These are phyloP conservation scores for Curvularia eragrostidis DNA, from an alignment of 2,329 filamentous ascomycete species.

Conservation along the genomic window DNA sequence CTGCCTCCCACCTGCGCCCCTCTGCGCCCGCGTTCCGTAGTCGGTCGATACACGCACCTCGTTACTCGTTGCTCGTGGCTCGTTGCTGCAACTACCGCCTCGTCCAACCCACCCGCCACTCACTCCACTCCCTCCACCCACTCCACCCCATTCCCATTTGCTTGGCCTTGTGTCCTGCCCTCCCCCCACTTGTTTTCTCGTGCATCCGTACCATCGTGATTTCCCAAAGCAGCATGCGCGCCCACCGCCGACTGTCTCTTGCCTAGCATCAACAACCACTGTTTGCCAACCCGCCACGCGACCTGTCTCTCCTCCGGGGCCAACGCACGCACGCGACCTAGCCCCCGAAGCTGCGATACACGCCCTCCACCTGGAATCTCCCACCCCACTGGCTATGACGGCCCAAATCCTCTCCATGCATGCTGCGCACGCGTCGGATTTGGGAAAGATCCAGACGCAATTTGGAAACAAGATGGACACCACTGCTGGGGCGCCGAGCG, in stretches of 20 bases:
- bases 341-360: constrained; percentile 16
- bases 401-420: constrained; percentile 51
- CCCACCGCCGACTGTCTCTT: constrained; percentile 26
- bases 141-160: background rate
- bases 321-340: constrained; percentile 30
- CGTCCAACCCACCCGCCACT: background rate
- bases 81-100: background rate
- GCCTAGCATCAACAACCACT: constrained; percentile 22
- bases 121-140: background rate
- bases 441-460: constrained; percentile 44
- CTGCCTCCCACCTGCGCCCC: constrained; percentile 9
- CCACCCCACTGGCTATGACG: constrained; percentile 41
- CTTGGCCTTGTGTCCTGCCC: constrained; percentile 10
- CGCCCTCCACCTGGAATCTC: constrained; percentile 8
- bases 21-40: constrained; percentile 2
- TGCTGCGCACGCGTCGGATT: constrained; percentile 45
- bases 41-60: background rate
- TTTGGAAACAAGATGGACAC: constrained; percentile 48
- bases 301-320: constrained; percentile 21
- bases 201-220: constrained; percentile 14
- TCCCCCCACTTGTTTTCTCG: constrained; percentile 5
- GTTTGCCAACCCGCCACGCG: constrained; percentile 24
- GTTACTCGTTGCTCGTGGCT: no score
- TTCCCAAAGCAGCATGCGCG: constrained; percentile 30
- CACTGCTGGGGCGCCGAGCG: constrained; percentile 30